phyloP scores from a whole-genome alignment of 345 rosid genomes.

The Bruguiera sexangula region DNA sequence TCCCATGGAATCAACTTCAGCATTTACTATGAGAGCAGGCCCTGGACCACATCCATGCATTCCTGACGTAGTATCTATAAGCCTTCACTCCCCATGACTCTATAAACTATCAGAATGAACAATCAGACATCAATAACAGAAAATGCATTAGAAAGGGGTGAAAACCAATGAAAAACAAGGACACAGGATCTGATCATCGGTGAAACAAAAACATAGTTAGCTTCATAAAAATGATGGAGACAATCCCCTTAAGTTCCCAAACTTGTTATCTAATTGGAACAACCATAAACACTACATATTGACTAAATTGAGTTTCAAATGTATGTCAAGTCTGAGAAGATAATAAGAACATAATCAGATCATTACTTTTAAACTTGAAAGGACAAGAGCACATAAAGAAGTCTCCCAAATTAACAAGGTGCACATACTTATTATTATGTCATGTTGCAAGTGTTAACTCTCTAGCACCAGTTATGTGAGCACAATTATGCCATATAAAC shows the following conservation, averaged over 20 bases:
- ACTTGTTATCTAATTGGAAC: neutral
- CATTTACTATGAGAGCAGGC: slow-evolving; percentile 70
- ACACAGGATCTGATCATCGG: neutral
- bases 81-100: slow-evolving; percentile 14
- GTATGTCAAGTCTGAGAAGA: neutral
- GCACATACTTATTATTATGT: neutral
- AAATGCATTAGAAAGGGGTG: neutral
- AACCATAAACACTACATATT: neutral
- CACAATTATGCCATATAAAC: neutral
- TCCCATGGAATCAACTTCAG: slow-evolving; percentile 99
- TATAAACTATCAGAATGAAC: slow-evolving; percentile 12
- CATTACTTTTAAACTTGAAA: neutral
- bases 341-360: neutral
- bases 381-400: neutral
- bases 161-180: neutral
- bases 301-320: neutral
- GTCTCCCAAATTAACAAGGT: neutral
- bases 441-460: neutral
- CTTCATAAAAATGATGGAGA: neutral
- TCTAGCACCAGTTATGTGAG: neutral
- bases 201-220: neutral
- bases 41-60: slow-evolving; percentile 79
- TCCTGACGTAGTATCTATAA: slow-evolving; percentile 27
- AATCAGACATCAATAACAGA: neutral
- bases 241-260: neutral